Base-by-base conservation (phyloP, 257 asterid species). In the Scutellaria baicalensis region DNA sequence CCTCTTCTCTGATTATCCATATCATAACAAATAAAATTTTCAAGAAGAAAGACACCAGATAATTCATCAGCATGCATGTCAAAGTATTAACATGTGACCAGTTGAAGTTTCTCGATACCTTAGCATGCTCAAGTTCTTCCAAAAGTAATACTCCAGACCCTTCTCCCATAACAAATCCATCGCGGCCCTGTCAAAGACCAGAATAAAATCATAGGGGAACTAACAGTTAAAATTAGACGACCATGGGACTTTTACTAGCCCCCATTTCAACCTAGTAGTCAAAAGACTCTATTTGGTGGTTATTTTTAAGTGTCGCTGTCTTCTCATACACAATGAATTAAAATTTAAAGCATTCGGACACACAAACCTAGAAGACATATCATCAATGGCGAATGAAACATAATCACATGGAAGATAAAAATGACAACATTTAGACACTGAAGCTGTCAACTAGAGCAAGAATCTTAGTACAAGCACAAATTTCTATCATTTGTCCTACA, bases 141-240 rank as follows among this genome's bases (percentile, higher is more conserved):
- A 93, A 69, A 8, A 93, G 93, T 77, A 93, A 78, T 72, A 90
- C 98, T 70, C 97, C 98, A 77, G 97, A 83, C 55, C 98, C 98
- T 86, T 93, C 98, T 74, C 98, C 98, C 98, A 93, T 86, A 47
- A 93, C 98, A 81, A 93, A 93, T 40, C 98, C 98, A 80, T 93
- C 97, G 27, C 97, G 97, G 71, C 84, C 86, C 98, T 93, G 86
- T 77, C 55, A 66, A 71, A 72, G 40, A 64, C n/a, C 56, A 64
- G 56, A 65, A 59, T 68, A 18, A 62, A 54, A 44, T 64, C 14
- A 38, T 1, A 31, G 12, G 49, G 33, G 54, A 71, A 48, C 59
- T 21, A 68, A 59, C 31, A 52, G 62, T 12, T 11, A 13, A 33
- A 59, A 12, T 9, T 47, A 49, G 63, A 52, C 5, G 59, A 57